Evolutionary conservation across 352 stramenopile genomes (phyloP).

Genomic region (Aphanomyces stellatus): DNA sequence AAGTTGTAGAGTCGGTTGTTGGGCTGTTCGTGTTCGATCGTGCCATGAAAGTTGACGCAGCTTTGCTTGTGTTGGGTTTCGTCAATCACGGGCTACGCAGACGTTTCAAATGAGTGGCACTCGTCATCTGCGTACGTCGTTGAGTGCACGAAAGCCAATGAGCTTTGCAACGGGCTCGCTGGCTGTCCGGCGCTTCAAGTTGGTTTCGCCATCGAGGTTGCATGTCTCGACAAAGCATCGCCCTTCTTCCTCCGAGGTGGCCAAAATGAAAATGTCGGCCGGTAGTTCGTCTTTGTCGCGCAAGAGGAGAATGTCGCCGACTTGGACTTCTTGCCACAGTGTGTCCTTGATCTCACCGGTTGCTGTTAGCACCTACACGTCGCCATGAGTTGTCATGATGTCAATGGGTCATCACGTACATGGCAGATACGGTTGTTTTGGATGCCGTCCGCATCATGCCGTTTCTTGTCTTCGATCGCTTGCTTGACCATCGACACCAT

Average conservation of each 20-base stretch:
- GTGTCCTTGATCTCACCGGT: slow-evolving; percentile 37
- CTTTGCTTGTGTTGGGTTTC: neutral
- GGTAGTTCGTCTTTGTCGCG: slow-evolving; percentile 70
- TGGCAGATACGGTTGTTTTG: slow-evolving; percentile 12
- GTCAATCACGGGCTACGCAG: slow-evolving; percentile 18
- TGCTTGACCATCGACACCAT: slow-evolving; percentile 26
- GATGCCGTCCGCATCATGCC: slow-evolving; percentile 19
- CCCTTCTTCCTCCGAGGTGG: slow-evolving; percentile 51
- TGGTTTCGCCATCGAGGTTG: slow-evolving; percentile 85
- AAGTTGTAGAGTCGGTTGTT: slow-evolving; percentile 71
- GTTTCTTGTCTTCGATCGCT: slow-evolving; percentile 24
- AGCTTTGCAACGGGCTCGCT: slow-evolving; percentile 24
- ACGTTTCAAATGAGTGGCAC: slow-evolving; percentile 30
- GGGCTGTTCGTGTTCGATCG: slow-evolving; percentile 48
- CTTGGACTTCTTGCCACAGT: slow-evolving; percentile 64
- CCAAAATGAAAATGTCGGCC: slow-evolving; percentile 79
- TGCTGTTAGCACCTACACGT: slow-evolving; percentile 26
- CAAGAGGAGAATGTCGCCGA: slow-evolving; percentile 66
- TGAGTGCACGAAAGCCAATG: slow-evolving; percentile 34
- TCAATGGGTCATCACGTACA: neutral
- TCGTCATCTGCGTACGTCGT: slow-evolving; percentile 31
- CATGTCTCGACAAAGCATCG: slow-evolving; percentile 85
- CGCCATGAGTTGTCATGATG: too few species aligned
- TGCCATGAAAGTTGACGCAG: slow-evolving; percentile 1
- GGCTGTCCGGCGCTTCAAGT: slow-evolving; percentile 82